phyloP scores from a whole-genome alignment of 495 filamentous ascomycete genomes.

The Penicillium desertorum region DNA sequence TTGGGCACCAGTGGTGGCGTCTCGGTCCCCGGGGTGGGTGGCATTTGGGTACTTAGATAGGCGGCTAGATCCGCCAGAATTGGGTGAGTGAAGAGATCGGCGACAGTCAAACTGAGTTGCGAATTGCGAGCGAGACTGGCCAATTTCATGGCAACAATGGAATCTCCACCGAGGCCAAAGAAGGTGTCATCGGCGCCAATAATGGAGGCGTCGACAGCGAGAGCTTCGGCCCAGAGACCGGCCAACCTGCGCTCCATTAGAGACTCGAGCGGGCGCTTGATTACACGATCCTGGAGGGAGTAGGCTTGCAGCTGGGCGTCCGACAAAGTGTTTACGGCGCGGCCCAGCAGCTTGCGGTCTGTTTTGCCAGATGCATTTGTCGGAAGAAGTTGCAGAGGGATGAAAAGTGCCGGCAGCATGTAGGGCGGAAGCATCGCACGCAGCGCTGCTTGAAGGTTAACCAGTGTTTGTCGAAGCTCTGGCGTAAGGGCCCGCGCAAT shows the following conservation, averaged over 20 bases:
- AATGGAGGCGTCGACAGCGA: constrained; percentile 21
- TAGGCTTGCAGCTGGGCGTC: neutral
- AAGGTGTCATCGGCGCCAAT: constrained; percentile 29
- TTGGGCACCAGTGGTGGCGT: constrained; percentile 15
- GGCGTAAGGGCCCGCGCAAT: too few relatives aligned
- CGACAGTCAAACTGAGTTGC: constrained; percentile 18
- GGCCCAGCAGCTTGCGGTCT: constrained; percentile 28
- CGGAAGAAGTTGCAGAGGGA: constrained; percentile 28
- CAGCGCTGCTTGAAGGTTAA: too few relatives aligned
- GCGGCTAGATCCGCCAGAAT: constrained; percentile 25
- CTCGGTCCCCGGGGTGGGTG: neutral
- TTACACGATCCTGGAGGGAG: neutral
- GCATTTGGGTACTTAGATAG: constrained; percentile 13
- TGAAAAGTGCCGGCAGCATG: constrained; percentile 29
- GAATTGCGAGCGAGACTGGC: constrained; percentile 10
- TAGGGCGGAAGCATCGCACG: constrained; percentile 9
- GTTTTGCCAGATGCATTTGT: constrained; percentile 43
- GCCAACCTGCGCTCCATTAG: constrained; percentile 28
- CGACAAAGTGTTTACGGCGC: constrained; percentile 23
- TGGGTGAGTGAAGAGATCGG: constrained; percentile 36
- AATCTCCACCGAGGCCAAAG: constrained; percentile 29
- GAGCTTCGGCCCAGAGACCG: constrained; percentile 32
- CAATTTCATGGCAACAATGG: constrained; percentile 27
- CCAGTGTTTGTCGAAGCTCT: too few relatives aligned
- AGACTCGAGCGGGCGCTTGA: neutral